phyloP scores from a whole-genome alignment of 2,329 filamentous ascomycete genomes.

The Cryphonectria carpinicola region DNA sequence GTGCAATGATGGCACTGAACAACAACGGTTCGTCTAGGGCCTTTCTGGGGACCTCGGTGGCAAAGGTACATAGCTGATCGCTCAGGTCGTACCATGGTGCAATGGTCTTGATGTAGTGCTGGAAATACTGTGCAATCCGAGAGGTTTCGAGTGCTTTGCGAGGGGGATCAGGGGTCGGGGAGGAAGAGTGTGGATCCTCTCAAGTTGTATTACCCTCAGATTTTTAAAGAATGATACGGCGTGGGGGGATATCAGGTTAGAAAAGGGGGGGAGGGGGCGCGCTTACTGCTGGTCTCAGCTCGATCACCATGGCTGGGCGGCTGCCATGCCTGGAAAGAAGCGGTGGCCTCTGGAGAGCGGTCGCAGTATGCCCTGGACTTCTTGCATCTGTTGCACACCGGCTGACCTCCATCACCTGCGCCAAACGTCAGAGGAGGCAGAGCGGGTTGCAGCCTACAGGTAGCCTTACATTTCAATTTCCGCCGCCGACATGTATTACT shows the following conservation, averaged over 20 bases:
- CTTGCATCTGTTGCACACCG: background rate
- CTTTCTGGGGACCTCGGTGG: background rate
- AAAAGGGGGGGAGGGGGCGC: too few relatives aligned
- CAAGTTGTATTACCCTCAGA: background rate
- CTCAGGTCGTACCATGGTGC: background rate
- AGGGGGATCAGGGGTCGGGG: background rate
- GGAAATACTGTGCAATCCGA: background rate
- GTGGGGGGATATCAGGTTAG: background rate
- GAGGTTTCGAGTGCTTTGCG: background rate
- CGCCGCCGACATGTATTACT: slow-evolving; percentile 1
- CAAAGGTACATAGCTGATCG: background rate
- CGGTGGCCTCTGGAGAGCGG: background rate
- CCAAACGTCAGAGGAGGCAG: background rate
- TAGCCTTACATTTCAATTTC: background rate
- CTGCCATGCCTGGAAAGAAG: background rate
- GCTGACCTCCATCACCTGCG: background rate
- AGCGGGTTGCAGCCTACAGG: background rate
- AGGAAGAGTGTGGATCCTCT: background rate
- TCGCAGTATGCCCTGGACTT: background rate
- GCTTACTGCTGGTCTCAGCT: background rate
- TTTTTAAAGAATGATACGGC: background rate
- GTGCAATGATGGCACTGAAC: slow-evolving; percentile 3
- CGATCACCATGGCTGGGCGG: background rate
- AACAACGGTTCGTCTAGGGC: background rate
- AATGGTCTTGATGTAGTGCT: background rate